phyloP scores from a whole-genome alignment of 2,329 filamentous ascomycete genomes.

The Aspergillus nomiae region DNA sequence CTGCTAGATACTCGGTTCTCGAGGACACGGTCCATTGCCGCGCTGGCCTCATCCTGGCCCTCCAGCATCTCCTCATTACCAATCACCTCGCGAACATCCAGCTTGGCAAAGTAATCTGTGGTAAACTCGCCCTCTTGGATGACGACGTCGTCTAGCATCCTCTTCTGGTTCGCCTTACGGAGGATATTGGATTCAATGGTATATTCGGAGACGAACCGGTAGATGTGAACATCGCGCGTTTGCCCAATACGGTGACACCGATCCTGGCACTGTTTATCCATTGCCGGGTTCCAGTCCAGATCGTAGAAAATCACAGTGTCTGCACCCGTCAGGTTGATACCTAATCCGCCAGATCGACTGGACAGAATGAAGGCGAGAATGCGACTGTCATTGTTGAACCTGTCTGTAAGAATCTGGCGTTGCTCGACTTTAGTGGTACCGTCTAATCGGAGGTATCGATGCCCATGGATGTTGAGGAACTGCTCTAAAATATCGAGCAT shows the following conservation, averaged over 20 bases:
- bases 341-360: slow-evolving; percentile 88
- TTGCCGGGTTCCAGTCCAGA: slow-evolving; percentile 98
- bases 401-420: slow-evolving; percentile 89
- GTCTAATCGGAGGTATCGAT: slow-evolving; percentile 94
- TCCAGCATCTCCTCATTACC: slow-evolving; percentile 58
- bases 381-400: slow-evolving; percentile 92
- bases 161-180: slow-evolving; percentile 94
- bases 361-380: slow-evolving; percentile 96
- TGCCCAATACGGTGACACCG: slow-evolving; percentile 96
- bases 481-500: slow-evolving; percentile 96
- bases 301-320: slow-evolving; percentile 99
- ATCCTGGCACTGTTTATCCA: slow-evolving; percentile 99
- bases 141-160: slow-evolving; percentile 95
- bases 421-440: slow-evolving; percentile 97
- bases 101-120: slow-evolving; percentile 88
- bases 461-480: slow-evolving; percentile 95
- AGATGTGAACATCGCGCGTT: slow-evolving; percentile 96
- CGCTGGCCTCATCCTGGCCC: slow-evolving; percentile 71
- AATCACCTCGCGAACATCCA: slow-evolving; percentile 69
- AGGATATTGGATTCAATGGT: slow-evolving; percentile 98
- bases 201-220: slow-evolving; percentile 87
- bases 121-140: slow-evolving; percentile 99
- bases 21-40: slow-evolving; percentile 83
- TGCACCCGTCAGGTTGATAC: slow-evolving; percentile 94
- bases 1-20: slow-evolving; percentile 67